Evolutionary conservation across 495 filamentous ascomycete species (phyloP).

Genomic region (Penicillium pulvis): DNA sequence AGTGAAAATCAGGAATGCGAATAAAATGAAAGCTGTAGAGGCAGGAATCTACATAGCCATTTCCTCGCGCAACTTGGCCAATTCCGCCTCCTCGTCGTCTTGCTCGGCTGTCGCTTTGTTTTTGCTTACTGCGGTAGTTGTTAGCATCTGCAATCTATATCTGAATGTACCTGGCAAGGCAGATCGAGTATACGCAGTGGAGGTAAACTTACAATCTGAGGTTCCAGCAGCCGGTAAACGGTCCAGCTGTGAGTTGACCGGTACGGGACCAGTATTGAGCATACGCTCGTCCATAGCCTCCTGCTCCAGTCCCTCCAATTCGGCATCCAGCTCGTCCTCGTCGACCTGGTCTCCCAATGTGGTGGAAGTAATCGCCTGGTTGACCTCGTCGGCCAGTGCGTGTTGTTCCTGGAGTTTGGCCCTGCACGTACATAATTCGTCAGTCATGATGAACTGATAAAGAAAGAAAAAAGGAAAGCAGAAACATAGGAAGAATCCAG

Average conservation of each 20-base stretch:
- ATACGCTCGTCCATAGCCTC: conserved; percentile 91
- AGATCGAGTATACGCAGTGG: neutral
- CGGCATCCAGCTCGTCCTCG: conserved; percentile 80
- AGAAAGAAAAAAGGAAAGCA: neutral
- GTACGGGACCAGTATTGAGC: conserved; percentile 81
- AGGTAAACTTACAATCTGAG: conserved; percentile 64
- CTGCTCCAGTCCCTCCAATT: conserved; percentile 78
- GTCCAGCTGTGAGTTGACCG: conserved; percentile 68
- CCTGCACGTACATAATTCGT: conserved; percentile 50
- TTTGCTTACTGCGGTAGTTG: conserved; percentile 12
- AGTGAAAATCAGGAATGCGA: conserved; percentile 5
- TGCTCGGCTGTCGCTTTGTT: conserved; percentile 62
- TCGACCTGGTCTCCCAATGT: conserved; percentile 73
- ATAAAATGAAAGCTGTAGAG: conserved; percentile 2
- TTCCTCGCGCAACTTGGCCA: conserved; percentile 90
- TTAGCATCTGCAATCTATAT: conserved; percentile 9
- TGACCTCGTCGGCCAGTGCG: conserved; percentile 89
- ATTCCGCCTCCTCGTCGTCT: conserved; percentile 95
- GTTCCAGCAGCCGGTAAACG: conserved; percentile 71
- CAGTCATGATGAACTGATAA: neutral
- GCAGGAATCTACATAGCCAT: conserved; percentile 74
- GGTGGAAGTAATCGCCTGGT: conserved; percentile 73
- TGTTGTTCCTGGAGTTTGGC: conserved; percentile 92
- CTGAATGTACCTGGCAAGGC: too few species aligned
- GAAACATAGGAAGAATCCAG: neutral